A percentile compares a stretch with the other conserved stretches of the same genome.
These are phyloP conservation scores for Nicotiana paniculata DNA, from an alignment of 257 asterid genomes.

Conservation along the genomic window DNA sequence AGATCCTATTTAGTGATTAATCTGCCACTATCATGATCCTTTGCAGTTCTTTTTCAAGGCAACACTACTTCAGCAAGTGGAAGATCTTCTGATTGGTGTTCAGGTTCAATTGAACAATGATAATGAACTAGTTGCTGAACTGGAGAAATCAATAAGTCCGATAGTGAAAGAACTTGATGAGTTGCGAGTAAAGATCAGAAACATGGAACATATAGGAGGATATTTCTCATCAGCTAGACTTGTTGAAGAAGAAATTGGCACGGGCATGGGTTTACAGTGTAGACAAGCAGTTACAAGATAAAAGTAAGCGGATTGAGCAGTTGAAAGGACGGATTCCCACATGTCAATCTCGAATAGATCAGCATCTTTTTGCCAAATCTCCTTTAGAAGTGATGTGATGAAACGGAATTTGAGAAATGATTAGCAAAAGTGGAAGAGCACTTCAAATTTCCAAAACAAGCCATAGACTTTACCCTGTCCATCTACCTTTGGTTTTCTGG, in stretches of 20 bases:
- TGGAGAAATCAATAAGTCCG: constrained; percentile 72
- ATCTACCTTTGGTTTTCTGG: too few species aligned
- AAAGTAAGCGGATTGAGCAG: constrained; percentile 47
- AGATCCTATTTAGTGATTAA: neutral
- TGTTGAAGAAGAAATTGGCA: constrained; percentile 73
- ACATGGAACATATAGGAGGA: constrained; percentile 81
- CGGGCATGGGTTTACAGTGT: constrained; percentile 88
- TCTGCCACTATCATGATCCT: constrained; percentile 15
- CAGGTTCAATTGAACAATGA: constrained; percentile 52
- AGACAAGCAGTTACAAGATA: constrained; percentile 49
- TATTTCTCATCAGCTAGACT: constrained; percentile 55
- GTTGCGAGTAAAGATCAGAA: constrained; percentile 71
- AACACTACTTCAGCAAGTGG: constrained; percentile 88
- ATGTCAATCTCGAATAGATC: constrained; percentile 64
- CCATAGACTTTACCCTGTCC: too few species aligned
- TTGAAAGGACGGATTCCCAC: constrained; percentile 54
- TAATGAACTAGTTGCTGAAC: constrained; percentile 50
- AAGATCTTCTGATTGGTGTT: constrained; percentile 65
- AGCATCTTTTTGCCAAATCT: too few species aligned
- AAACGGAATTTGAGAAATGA: too few species aligned
- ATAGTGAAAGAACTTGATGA: constrained; percentile 69
- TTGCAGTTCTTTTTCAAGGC: constrained; percentile 94
- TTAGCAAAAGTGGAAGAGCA: too few species aligned
- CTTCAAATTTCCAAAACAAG: too few species aligned
- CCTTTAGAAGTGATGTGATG: too few species aligned